Evolutionary conservation across 257 asterid species (phyloP), one percentile per base, ranked within the genome.

Genomic region (Solanum virginianum): DNA sequence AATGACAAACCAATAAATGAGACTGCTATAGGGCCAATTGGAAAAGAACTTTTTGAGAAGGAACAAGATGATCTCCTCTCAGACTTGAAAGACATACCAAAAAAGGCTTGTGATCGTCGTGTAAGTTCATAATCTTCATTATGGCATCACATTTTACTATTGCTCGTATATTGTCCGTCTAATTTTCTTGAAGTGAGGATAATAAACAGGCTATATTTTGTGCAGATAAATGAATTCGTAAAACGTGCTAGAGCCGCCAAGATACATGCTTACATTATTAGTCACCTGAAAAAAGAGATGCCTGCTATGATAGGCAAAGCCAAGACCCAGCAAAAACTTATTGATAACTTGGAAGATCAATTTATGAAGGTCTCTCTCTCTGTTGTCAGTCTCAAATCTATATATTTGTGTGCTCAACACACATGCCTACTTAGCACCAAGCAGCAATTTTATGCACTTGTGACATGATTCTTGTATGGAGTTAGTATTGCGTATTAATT

Each of bases 231-330:
- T 70, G 99, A 95, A 89, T 96, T 94, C 80, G 98, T 95, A 17
- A 96, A 96, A 88, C 98, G 99, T 36, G 96, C 98, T 41, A 90
- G 98, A 91, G 97, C 98, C 71, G 99, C 98, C 74, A 96, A 96
- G 89, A 95, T 95, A 82, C 98, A 96, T 88, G 91, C 98, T 85
- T 96, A 90, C 88, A 94, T 96, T 8, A 94, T 96, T 68, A 88
- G 98, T 84, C 98, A 96, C 87, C 89, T 96, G 82, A 96, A 87
- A 89, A 93, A 88, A 88, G 98, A 95, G 88, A 96, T 96, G 99
- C 99, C 99, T 77, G 97, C 97, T 17, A 93, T 96, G 98, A 94
- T 96, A 89, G 99, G 99, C 87, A 96, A 96, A 89, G 92, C 98
- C 24, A 95, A 96, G 93, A 63, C 97, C 32, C 99, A 96, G 84